Conservation (phyloP, 345 rosid genomes). For the Boechera divaricarpa region DNA sequence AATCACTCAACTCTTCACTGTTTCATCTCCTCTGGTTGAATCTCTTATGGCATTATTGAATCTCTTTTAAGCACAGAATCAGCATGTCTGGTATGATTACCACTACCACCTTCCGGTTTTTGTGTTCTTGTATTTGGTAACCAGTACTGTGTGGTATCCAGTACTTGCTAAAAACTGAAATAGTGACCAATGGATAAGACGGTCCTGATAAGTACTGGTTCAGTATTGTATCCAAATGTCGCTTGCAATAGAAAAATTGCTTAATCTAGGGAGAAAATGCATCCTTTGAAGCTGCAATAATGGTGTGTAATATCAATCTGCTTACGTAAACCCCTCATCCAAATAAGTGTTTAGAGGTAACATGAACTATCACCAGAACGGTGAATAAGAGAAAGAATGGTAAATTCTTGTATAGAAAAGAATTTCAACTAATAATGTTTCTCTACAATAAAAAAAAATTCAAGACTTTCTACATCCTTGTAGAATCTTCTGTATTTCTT, state of each 20-base stretch:
- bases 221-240: neutral
- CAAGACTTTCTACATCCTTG: conserved; percentile 34
- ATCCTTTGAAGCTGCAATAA: conserved; percentile 66
- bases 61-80: neutral
- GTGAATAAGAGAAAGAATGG: conserved; percentile 5
- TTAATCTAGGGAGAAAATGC: conserved; percentile 64
- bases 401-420: neutral
- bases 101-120: neutral
- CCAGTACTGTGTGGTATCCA: neutral
- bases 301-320: conserved; percentile 65
- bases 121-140: neutral
- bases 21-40: conserved; percentile 7
- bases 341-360: conserved; percentile 60
- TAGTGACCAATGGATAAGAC: neutral
- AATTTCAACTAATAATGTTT: conserved; percentile 14
- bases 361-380: conserved; percentile 33
- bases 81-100: neutral
- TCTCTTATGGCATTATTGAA: conserved; percentile 18
- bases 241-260: conserved; percentile 1
- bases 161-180: neutral
- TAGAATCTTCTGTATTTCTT: conserved; percentile 55
- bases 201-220: neutral
- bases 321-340: conserved; percentile 64
- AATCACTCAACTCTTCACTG: conserved; percentile 23
- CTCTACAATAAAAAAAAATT: conserved; percentile 1